Evolutionary conservation across 2,329 filamentous ascomycete species (phyloP).

Genomic region (Fusarium equiseti): DNA sequence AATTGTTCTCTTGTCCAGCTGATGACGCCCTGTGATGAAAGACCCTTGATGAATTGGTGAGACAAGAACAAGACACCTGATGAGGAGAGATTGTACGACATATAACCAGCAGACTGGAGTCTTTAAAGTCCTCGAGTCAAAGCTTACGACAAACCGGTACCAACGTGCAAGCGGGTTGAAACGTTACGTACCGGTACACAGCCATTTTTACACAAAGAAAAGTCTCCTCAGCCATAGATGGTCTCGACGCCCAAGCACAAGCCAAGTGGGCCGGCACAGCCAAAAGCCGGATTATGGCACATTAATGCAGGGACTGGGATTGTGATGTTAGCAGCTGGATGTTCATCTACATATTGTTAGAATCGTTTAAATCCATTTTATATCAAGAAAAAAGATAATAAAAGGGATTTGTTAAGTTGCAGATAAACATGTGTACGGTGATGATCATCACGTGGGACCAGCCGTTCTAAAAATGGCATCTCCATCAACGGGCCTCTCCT

Average conservation of each 20-base stretch:
- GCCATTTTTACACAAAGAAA: slow-evolving; percentile 15
- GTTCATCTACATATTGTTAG: neutral
- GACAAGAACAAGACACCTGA: slow-evolving; percentile 29
- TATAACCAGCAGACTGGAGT: neutral
- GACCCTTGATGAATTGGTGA: slow-evolving; percentile 13
- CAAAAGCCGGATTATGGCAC: slow-evolving; percentile 44
- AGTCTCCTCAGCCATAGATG: slow-evolving; percentile 8
- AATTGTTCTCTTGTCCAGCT: slow-evolving; percentile 27
- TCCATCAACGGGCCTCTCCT: slow-evolving; percentile 1
- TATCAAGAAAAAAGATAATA: neutral
- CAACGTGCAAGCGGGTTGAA: neutral
- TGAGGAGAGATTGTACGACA: slow-evolving; percentile 16
- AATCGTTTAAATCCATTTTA: neutral
- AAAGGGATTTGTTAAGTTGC: neutral
- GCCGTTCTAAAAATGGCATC: slow-evolving; percentile 16
- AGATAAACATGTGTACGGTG: neutral
- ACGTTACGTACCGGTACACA: slow-evolving; percentile 16
- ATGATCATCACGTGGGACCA: slow-evolving; percentile 10
- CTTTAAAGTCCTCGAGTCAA: too few species aligned
- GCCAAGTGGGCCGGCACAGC: slow-evolving; percentile 42
- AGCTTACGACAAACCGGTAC: neutral
- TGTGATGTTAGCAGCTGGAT: slow-evolving; percentile 15
- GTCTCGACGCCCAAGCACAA: slow-evolving; percentile 40
- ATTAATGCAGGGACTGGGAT: slow-evolving; percentile 39
- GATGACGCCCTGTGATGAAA: slow-evolving; percentile 41